Evolutionary conservation across 2,329 filamentous ascomycete species (phyloP).

Genomic region (Cucurbitaria berberidis): DNA sequence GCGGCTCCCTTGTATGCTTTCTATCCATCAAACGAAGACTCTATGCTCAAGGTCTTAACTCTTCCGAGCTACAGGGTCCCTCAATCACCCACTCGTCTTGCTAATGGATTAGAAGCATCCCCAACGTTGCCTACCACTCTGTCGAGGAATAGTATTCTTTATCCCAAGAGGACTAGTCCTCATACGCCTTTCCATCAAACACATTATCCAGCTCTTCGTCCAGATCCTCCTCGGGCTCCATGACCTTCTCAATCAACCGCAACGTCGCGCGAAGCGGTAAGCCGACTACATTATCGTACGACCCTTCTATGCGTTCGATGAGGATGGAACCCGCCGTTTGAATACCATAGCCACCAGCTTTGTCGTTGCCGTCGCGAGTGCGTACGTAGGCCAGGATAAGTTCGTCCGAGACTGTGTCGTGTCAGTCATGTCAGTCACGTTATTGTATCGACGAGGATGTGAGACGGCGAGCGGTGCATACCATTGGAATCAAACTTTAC

Average conservation of each 20-base stretch:
- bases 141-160: not conserved
- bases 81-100: not conserved
- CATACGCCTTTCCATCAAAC: constrained; percentile 23
- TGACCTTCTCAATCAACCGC: constrained; percentile 84
- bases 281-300: constrained; percentile 92
- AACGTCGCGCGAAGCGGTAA: constrained; percentile 80
- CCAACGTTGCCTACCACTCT: not conserved
- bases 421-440: constrained; percentile 9
- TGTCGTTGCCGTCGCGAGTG: constrained; percentile 92
- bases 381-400: constrained; percentile 79
- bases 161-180: constrained; percentile 5
- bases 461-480: constrained; percentile 18
- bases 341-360: constrained; percentile 93
- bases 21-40: too few species aligned
- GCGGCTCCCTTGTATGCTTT: too few species aligned
- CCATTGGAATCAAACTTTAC: constrained; percentile 79
- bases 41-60: too few species aligned
- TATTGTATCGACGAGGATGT: not conserved
- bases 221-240: constrained; percentile 67
- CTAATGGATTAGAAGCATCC: not conserved
- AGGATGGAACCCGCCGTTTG: constrained; percentile 88
- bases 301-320: constrained; percentile 86
- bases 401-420: constrained; percentile 69
- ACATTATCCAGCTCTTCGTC: constrained; percentile 56
- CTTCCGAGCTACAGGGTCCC: not conserved